phyloP scores from a whole-genome alignment of 2,329 filamentous ascomycete genomes.

The Pseudophaeomoniella oleicola region DNA sequence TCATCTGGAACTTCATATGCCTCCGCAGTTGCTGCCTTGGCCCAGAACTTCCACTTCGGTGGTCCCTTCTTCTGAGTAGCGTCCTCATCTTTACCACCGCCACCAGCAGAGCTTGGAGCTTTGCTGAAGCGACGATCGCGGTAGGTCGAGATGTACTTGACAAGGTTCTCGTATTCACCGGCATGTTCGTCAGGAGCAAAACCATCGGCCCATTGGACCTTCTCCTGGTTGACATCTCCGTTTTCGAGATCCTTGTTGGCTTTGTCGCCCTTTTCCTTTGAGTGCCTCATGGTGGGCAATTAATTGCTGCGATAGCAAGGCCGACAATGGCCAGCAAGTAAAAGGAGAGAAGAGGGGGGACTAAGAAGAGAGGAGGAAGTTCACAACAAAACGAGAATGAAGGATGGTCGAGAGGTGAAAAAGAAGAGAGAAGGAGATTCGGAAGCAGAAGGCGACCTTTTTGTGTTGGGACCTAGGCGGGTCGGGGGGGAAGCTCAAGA shows the following conservation, averaged over 20 bases:
- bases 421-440: background rate
- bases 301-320: background rate
- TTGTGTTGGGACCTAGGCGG: background rate
- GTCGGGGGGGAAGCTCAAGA: background rate
- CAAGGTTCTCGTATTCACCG: constrained; percentile 52
- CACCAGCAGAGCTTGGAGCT: constrained; percentile 24
- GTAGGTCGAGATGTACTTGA: constrained; percentile 55
- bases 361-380: background rate
- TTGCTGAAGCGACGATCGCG: constrained; percentile 40
- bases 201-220: constrained; percentile 15
- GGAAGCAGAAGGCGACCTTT: background rate
- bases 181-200: constrained; percentile 15
- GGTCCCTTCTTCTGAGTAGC: constrained; percentile 31
- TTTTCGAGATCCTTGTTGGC: constrained; percentile 14
- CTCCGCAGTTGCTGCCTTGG: constrained; percentile 12
- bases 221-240: constrained; percentile 13
- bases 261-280: constrained; percentile 2
- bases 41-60: constrained; percentile 45
- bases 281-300: constrained; percentile 2
- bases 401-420: constrained; percentile 1
- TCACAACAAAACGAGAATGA: background rate
- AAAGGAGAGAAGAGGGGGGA: background rate
- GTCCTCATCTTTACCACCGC: constrained; percentile 26
- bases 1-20: constrained; percentile 44
- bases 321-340: background rate